phyloP scores from a whole-genome alignment of 2,329 filamentous ascomycete genomes.

The Fusarium mangiferae region DNA sequence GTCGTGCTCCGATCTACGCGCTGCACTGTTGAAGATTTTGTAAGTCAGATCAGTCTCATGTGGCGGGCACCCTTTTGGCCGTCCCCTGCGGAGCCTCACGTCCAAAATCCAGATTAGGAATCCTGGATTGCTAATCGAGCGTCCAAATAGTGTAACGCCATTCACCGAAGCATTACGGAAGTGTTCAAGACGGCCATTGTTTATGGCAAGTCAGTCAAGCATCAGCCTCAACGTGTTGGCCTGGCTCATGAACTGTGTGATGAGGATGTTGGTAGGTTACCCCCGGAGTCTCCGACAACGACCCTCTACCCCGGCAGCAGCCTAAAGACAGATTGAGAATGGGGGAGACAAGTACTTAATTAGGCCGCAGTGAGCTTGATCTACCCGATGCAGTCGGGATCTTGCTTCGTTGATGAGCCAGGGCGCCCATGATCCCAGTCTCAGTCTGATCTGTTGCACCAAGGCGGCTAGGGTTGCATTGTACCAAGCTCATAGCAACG shows the following conservation, averaged over 20 bases:
- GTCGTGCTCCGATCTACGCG: constrained; percentile 86
- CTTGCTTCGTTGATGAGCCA: constrained; percentile 32
- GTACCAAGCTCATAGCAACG: constrained; percentile 23
- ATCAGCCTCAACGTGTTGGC: constrained; percentile 96
- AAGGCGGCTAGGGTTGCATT: constrained; percentile 20
- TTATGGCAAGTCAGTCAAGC: constrained; percentile 97
- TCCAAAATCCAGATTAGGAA: constrained; percentile 10
- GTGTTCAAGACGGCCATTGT: constrained; percentile 96
- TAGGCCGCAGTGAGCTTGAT: constrained; percentile 29
- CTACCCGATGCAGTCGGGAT: constrained; percentile 37
- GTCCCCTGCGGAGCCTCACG: constrained; percentile 17
- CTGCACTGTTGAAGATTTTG: constrained; percentile 96
- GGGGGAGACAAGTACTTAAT: constrained; percentile 18
- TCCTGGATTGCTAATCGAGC: constrained; percentile 49
- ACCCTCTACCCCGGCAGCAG: constrained; percentile 19
- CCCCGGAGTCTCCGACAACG: constrained; percentile 12
- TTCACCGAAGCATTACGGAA: constrained; percentile 95
- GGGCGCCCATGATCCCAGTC: constrained; percentile 21
- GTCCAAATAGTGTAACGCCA: constrained; percentile 83
- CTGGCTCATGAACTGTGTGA: constrained; percentile 91
- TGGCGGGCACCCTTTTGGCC: constrained; percentile 3
- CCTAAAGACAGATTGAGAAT: constrained; percentile 15
- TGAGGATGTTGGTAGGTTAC: constrained; percentile 89
- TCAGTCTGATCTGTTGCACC: constrained; percentile 21
- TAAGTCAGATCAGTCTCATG: constrained; percentile 61